phyloP scores from a whole-genome alignment of 352 stramenopile species.

The Globisporangium ultimum region DNA sequence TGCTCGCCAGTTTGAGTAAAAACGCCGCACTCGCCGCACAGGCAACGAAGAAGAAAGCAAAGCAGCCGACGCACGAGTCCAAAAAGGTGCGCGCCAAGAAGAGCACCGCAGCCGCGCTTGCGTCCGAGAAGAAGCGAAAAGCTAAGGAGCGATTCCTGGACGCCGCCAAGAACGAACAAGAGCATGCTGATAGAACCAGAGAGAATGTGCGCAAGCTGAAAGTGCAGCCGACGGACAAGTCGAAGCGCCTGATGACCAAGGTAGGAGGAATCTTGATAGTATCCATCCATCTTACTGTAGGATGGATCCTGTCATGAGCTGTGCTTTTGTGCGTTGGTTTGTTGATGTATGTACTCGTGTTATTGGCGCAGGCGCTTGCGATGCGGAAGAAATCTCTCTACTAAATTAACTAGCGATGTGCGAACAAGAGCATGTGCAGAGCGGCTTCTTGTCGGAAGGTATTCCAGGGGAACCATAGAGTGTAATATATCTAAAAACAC shows the following conservation, averaged over 20 bases:
- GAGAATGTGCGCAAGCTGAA: constrained; percentile 70
- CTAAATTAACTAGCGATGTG: constrained; percentile 19
- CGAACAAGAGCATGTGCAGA: background rate
- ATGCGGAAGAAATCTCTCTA: constrained; percentile 39
- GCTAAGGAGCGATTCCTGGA: constrained; percentile 52
- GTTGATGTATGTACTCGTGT: background rate
- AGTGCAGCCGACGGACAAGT: constrained; percentile 48
- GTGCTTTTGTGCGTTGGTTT: background rate
- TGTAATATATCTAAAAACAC: too few relatives aligned
- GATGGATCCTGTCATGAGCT: too few relatives aligned
- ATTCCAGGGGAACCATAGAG: too few relatives aligned
- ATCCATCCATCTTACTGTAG: too few relatives aligned
- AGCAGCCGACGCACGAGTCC: constrained; percentile 15
- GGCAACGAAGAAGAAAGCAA: constrained; percentile 18
- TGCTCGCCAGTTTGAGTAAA: constrained; percentile 12
- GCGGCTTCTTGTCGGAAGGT: too few relatives aligned
- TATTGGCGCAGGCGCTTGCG: constrained; percentile 27
- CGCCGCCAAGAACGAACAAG: constrained; percentile 44
- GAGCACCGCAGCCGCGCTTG: constrained; percentile 16
- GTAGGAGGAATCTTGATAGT: constrained; percentile 15
- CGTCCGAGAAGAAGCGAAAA: constrained; percentile 16
- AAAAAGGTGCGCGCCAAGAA: constrained; percentile 20
- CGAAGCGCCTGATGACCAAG: constrained; percentile 64
- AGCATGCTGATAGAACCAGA: constrained; percentile 42
- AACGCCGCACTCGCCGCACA: background rate